Evolutionary conservation across 139 green algal genomes (phyloP).

Genomic region (Microglena sp.): DNA sequence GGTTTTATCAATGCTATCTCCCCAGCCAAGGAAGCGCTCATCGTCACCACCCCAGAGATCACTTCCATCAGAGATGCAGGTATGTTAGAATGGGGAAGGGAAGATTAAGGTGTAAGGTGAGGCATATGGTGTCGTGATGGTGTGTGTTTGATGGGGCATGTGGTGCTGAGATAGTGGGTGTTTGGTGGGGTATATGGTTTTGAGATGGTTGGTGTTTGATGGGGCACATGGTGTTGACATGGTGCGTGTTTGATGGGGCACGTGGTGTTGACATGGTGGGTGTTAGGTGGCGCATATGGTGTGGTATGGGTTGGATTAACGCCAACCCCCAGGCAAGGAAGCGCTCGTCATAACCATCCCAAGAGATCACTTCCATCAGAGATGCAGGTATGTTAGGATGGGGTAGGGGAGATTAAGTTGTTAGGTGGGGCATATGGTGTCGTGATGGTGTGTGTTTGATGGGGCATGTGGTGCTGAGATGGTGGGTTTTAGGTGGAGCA

Average conservation of each 20-base stretch:
- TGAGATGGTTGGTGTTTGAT: too few species aligned
- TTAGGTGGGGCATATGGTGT: not conserved
- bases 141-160: not conserved
- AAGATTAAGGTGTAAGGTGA: not conserved
- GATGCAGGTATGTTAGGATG: constrained; percentile 5
- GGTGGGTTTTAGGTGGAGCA: too few species aligned
- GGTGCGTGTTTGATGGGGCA: too few species aligned
- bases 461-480: not conserved
- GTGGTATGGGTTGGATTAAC: constrained; percentile 90
- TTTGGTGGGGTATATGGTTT: too few species aligned
- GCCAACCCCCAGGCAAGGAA: constrained; percentile 74
- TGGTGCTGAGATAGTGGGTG: not conserved
- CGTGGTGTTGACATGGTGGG: too few species aligned
- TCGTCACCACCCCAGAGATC: constrained; percentile 88
- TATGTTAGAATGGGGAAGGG: not conserved
- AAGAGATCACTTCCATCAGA: constrained; percentile 80
- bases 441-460: not conserved
- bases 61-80: constrained; percentile 57
- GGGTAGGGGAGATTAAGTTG: not conserved
- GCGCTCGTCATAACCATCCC: constrained; percentile 82
- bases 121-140: not conserved
- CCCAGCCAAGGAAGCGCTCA: constrained; percentile 70
- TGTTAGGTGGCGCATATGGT: too few species aligned
- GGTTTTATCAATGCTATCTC: constrained; percentile 88
- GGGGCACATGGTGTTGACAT: too few species aligned